Percentiles rank a stretch among this genome's conserved stretches.
Evolutionary conservation across 2,329 filamentous ascomycete species (phyloP).

Genomic region (Arthrobotrys sinensis): DNA sequence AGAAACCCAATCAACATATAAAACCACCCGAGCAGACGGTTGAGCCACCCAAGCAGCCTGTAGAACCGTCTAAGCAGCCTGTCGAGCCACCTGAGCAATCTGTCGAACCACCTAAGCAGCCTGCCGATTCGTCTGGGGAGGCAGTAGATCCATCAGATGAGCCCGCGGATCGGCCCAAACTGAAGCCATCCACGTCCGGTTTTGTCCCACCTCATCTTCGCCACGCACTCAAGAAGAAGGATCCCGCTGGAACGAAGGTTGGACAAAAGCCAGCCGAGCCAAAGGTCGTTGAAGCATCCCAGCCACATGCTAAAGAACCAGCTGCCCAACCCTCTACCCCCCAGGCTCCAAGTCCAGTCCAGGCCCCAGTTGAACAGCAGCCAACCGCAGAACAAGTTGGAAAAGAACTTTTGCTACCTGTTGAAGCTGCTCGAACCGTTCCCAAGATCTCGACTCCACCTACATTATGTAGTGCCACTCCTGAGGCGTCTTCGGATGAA

Average conservation of each 20-base stretch:
- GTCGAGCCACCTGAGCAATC: background rate
- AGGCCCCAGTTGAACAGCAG: background rate
- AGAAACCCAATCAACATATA: background rate
- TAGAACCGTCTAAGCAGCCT: background rate
- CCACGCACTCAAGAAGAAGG: conserved; percentile 16
- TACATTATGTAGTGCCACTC: background rate
- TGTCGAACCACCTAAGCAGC: conserved; percentile 7
- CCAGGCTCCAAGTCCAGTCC: background rate
- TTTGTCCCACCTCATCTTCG: conserved; percentile 55
- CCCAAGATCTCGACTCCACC: background rate
- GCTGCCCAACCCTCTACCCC: too few relatives aligned
- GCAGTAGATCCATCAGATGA: background rate
- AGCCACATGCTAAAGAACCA: background rate
- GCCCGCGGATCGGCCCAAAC: background rate
- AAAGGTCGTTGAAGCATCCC: background rate
- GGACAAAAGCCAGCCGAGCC: background rate
- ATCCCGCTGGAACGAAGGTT: background rate
- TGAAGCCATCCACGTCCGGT: conserved; percentile 5
- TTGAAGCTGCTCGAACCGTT: background rate
- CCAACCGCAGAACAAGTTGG: background rate
- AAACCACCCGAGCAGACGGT: background rate
- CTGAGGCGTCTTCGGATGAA: background rate
- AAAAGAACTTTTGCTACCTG: background rate
- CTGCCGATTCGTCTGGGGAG: too few relatives aligned
- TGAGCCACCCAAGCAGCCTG: conserved; percentile 6